These are phyloP conservation scores for Jimgerdemannia flammicorona DNA, from an alignment of 192 early-diverging fungal species.

Conservation along the genomic window DNA sequence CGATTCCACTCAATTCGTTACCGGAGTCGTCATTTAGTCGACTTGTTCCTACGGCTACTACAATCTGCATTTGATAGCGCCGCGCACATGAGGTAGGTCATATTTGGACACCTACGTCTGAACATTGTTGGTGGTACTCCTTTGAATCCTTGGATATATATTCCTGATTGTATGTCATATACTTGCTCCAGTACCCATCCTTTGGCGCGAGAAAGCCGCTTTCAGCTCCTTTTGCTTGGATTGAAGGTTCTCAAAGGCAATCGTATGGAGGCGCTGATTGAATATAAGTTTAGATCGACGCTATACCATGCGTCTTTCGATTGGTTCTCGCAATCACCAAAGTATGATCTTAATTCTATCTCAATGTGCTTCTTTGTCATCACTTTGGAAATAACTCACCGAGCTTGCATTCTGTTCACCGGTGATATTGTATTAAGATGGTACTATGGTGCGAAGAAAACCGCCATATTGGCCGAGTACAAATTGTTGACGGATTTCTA, in stretches of 20 bases:
- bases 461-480: conserved; percentile 55
- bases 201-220: conserved; percentile 73
- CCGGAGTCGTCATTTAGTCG: conserved; percentile 65
- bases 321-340: conserved; percentile 80
- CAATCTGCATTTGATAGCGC: conserved; percentile 64
- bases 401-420: too few species aligned
- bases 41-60: conserved; percentile 75
- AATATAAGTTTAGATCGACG: conserved; percentile 58
- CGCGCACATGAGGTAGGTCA: background rate
- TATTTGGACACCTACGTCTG: background rate
- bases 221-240: conserved; percentile 71
- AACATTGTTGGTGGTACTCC: background rate
- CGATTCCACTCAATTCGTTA: conserved; percentile 83
- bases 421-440: conserved; percentile 37
- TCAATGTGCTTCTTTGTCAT: conserved; percentile 24
- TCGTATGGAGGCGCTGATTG: conserved; percentile 58
- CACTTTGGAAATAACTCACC: conserved; percentile 15
- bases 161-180: background rate
- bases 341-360: conserved; percentile 19
- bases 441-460: conserved; percentile 75
- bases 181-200: conserved; percentile 53
- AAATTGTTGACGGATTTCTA: conserved; percentile 65
- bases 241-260: conserved; percentile 70
- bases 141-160: too few species aligned
- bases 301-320: conserved; percentile 71